Percentiles rank a stretch among this genome's conserved stretches.
Conservation (phyloP, 2,329 filamentous ascomycete genomes). For the Penicillium occitanis region DNA sequence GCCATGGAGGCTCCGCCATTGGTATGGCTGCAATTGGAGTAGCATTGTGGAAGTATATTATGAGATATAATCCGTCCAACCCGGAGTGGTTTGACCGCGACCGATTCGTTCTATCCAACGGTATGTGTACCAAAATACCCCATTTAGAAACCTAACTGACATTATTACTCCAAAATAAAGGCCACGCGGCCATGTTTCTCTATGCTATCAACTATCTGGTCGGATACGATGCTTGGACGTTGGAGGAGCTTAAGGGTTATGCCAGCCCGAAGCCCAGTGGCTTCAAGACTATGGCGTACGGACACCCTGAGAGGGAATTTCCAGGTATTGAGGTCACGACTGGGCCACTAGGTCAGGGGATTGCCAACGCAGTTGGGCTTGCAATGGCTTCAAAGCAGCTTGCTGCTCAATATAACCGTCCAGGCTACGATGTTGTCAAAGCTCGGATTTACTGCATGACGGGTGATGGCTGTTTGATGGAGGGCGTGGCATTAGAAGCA, state of each 20-base stretch:
- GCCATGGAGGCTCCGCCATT: slow-evolving; percentile 28
- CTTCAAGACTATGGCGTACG: slow-evolving; percentile 11
- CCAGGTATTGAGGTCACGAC: slow-evolving; percentile 61
- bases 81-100: slow-evolving; percentile 47
- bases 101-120: slow-evolving; percentile 49
- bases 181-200: neutral
- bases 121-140: slow-evolving; percentile 18
- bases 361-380: slow-evolving; percentile 61
- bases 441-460: slow-evolving; percentile 53
- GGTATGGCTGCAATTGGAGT: slow-evolving; percentile 38
- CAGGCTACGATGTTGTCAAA: slow-evolving; percentile 25
- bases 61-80: slow-evolving; percentile 43
- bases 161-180: neutral
- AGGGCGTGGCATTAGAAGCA: slow-evolving; percentile 57
- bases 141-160: neutral
- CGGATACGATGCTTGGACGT: neutral
- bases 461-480: slow-evolving; percentile 58
- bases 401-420: slow-evolving; percentile 55
- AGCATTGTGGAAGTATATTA: slow-evolving; percentile 45
- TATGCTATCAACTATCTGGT: neutral
- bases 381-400: slow-evolving; percentile 60
- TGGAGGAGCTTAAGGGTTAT: neutral
- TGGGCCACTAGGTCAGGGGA: slow-evolving; percentile 59
- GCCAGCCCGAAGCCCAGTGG: neutral
- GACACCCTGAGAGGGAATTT: slow-evolving; percentile 57